Evolutionary conservation across 345 rosid genomes (phyloP).

Genomic region (Streptanthus diversifolius): DNA sequence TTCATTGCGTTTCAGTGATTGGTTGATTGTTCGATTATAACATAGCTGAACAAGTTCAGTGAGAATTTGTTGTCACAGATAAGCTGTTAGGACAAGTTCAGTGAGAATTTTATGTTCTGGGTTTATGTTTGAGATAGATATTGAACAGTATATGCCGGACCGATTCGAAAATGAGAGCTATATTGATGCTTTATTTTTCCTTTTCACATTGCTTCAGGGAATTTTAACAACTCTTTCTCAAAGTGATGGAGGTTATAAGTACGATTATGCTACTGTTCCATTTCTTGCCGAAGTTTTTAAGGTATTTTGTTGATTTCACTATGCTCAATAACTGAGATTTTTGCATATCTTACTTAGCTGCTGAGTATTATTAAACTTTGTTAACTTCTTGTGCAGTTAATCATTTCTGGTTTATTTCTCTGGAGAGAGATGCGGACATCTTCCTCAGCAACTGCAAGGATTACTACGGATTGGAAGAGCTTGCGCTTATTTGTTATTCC

Average conservation of each 20-base stretch:
- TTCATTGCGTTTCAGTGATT: no score
- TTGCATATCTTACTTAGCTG: background rate
- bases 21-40: background rate
- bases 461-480: conserved; percentile 86
- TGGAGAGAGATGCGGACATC: conserved; percentile 59
- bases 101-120: background rate
- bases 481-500: conserved; percentile 82
- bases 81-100: background rate
- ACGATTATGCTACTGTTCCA: conserved; percentile 93
- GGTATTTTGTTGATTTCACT: conserved; percentile 38
- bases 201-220: conserved; percentile 52
- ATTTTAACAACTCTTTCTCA: conserved; percentile 93
- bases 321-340: background rate
- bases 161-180: background rate
- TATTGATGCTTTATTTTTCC: background rate
- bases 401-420: conserved; percentile 72
- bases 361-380: background rate
- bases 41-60: background rate
- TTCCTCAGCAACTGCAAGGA: conserved; percentile 52
- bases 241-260: conserved; percentile 69
- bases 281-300: conserved; percentile 91
- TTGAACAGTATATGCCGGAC: background rate
- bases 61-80: background rate
- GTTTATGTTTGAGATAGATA: background rate
- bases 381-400: conserved; percentile 44